Base-by-base conservation (phyloP, 2,329 filamentous ascomycete species). In the Diaporthe vexans region DNA sequence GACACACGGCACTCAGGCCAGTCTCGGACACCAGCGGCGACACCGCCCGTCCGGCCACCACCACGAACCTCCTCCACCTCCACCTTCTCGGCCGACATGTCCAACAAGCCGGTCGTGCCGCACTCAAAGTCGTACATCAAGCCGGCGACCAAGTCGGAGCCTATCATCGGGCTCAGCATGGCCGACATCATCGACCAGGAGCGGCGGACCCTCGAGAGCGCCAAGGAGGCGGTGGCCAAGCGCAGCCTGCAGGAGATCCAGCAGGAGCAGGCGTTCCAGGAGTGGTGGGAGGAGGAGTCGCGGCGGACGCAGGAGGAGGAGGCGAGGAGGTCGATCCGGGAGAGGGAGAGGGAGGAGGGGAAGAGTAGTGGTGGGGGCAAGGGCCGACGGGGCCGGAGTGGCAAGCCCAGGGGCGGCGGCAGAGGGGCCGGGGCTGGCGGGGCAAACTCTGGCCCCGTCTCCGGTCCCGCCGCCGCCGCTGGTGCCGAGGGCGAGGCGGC, bases 201-300 rank as follows among this genome's bases (percentile, higher is more conserved):
- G 83, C 91, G 93, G 81, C 91, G 91, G 11, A 95, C 98, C 81
- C 97, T 97, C 80, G 91, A 95, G 73, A 90, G 91, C 24, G 92
- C 97, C 75, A 93, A 91, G 71, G 95, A 98, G 81, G 94, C 95
- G 0, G 92, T 92, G 15, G 94, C 95, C 2, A 98, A 97, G 84
- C 90, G 96, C 73, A 97, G 94, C 76, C 85, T 99, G 40, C 92
- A 97, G 80, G 97, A 98, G 76, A 99, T 99, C 74, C 97, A 99
- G 82, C 92, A 97, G 77, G 97, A 99, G 83, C 97, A 99, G 81
- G 95, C 95, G 69, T 99, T 99, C 81, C 94, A 98, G 81, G 92
- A 97, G 81, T 98, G 95, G 95, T 98, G 95, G 95, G 94, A 97
- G 77, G 92, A 94, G 76, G 95, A 98, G 82, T 95, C 92, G 79